Evolutionary conservation across 2,329 filamentous ascomycete species (phyloP).

Genomic region (Penicillium sp.): DNA sequence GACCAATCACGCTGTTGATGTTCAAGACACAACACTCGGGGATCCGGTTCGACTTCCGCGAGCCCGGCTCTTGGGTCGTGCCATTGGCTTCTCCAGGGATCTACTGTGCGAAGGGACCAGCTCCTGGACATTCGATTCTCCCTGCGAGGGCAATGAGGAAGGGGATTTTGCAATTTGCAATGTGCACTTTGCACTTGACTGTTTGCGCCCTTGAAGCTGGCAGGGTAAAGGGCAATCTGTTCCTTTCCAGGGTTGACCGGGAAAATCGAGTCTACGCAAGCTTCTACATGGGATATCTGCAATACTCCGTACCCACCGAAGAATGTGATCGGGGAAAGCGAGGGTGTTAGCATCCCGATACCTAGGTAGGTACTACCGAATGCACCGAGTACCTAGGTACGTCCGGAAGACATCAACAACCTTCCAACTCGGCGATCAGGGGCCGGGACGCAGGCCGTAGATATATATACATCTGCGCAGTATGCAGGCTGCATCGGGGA

Average conservation of each 20-base stretch:
- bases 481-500: conserved; percentile 7
- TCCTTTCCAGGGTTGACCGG: background rate
- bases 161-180: background rate
- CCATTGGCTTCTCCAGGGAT: background rate
- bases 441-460: conserved; percentile 7
- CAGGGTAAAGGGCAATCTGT: background rate
- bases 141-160: background rate
- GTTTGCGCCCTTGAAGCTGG: background rate
- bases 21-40: background rate
- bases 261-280: background rate
- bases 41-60: background rate
- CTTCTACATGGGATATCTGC: conserved; percentile 3
- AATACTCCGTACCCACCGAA: conserved; percentile 1
- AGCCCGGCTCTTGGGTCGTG: background rate
- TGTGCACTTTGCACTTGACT: too few relatives aligned
- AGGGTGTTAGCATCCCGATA: conserved; percentile 6
- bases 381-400: background rate
- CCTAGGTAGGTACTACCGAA: background rate
- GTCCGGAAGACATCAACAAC: background rate
- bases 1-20: conserved; percentile 5
- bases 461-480: conserved; percentile 18
- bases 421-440: conserved; percentile 16
- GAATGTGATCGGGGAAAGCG: conserved; percentile 22
- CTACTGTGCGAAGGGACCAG: background rate
- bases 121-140: background rate